These are phyloP conservation scores for Ustulina deusta DNA, from an alignment of 2,329 filamentous ascomycete species.

Conservation along the genomic window DNA sequence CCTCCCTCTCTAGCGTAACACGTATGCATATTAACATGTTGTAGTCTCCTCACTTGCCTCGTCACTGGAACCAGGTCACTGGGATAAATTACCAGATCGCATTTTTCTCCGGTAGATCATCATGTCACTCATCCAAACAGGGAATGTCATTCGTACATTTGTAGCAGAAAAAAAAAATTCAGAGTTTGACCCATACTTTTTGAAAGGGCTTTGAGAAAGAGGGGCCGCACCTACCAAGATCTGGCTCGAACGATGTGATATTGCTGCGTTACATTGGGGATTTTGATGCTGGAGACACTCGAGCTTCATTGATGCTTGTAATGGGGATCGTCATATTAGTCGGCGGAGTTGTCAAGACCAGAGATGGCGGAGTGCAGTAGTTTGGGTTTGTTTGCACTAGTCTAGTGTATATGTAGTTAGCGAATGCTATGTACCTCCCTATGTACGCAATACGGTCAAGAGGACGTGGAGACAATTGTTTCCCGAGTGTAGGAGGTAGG, in stretches of 20 bases:
- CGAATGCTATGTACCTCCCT: background rate
- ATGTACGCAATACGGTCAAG: background rate
- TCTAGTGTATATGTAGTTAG: background rate
- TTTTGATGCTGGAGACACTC: conserved; percentile 14
- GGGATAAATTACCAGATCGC: conserved; percentile 32
- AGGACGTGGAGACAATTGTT: background rate
- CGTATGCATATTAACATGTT: background rate
- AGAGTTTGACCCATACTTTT: conserved; percentile 17
- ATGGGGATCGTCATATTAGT: background rate
- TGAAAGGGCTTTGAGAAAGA: conserved; percentile 14
- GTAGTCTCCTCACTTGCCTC: conserved; percentile 19
- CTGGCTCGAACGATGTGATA: conserved; percentile 29
- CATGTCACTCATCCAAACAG: conserved; percentile 17
- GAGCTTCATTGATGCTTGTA: conserved; percentile 6
- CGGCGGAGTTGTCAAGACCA: background rate
- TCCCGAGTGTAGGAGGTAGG: too few relatives aligned
- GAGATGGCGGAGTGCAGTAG: conserved; percentile 24
- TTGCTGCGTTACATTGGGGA: conserved; percentile 28
- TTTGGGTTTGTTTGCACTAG: background rate
- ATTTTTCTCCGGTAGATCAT: conserved; percentile 36
- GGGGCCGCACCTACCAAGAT: conserved; percentile 19
- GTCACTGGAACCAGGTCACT: conserved; percentile 35
- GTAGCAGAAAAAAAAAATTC: background rate
- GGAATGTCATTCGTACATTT: conserved; percentile 7
- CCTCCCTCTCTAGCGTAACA: conserved; percentile 19